Evolutionary conservation across 768 basidiomycete species (phyloP), one percentile per base, ranked within the genome.

Genomic region (Lactifluus rugatus): DNA sequence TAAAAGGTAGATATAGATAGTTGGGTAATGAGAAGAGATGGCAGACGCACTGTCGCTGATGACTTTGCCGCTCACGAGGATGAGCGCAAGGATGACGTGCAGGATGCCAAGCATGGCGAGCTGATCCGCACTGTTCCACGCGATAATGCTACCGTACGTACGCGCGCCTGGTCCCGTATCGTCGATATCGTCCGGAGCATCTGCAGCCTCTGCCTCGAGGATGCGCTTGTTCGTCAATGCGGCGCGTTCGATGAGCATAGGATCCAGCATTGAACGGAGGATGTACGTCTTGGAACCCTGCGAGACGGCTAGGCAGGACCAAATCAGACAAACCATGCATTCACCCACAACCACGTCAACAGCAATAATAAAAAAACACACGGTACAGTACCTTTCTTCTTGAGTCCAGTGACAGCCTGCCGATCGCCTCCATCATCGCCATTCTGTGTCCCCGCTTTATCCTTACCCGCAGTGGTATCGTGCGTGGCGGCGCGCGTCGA

Each of bases 281-380:
- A 94, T 87, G 68, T 87, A 98, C 6, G 82, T 82, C 66, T 89
- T 92, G 1, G 88, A 83, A 1, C 87, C 81, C 2, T 77, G 66
- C 5, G 80, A 73, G 10, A 79, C 69, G 19, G 79, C 84, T 82
- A n/a, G 11, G 31, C 14, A 34, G 7, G 5, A 21, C 52, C 41
- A 46, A 23, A 25, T 45, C 44, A 54, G 31, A 34, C 23, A 19
- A 21, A 45, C 31, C 52, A 3, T 8, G 14, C 8, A 44, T 19
- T 19, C 13, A n/a, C 8, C n/a, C n/a, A n/a, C n/a, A n/a, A n/a
- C n/a, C n/a, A n/a, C n/a, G 28, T 31, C 28, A 31, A 31, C 28
- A 31, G 3, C 1, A 31, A 31, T 6, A 31, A 3, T 6, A 2
- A 9, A 31, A 31, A 31, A 31, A 31, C 28, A 39, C 37, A 17